Evolutionary conservation across 306 rosid genomes (phyloP), one percentile per base, ranked within the genome.

Genomic region (Dalbergia cultrata): DNA sequence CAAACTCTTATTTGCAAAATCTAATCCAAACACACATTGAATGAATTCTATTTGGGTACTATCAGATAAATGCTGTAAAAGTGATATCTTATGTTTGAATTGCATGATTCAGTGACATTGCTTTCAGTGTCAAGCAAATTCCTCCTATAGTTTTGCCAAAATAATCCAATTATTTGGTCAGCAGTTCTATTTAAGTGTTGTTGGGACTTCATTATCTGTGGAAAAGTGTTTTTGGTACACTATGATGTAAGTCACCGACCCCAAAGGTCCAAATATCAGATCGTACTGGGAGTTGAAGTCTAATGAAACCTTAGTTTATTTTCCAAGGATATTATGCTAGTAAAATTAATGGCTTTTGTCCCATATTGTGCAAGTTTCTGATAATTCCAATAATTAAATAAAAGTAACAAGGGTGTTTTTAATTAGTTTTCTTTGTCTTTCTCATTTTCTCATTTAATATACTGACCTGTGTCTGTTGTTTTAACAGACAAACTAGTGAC

Each of bases 401-500:
- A 74, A 67, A 2, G 31, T 26, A 26, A 26, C 3, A 26, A 26
- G 31, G 31, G 10, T 26, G 31, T 1, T 26, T 1, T 26, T 26
- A 26, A 26, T 0, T 2, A 26, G 31, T 26, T 1, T 26, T 26
- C 31, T 26, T 26, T 26, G 31, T 26, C 31, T 26, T 26, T 26
- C 31, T 26, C 68, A 19, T 73, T 77, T 77, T 61, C 35, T 84
- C 7, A 49, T 68, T 80, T 67, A 31, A 74, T 67, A 39, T 68
- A 13, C 35, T 62, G 41, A 71, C 45, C 22, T 47, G 26, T 39
- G 62, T 58, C 64, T 53, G 56, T 77, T 22, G 66, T 72, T 66
- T 21, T 72, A 58, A 67, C 88, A 95, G 99, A 85, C 98, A 95
- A 90, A 93, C 98, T 21, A 93, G 98, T 72, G 99, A 95, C 83